Percentiles rank a stretch among this genome's conserved stretches.
These are phyloP conservation scores for Aspergillus nanangensis DNA, from an alignment of 495 filamentous ascomycete species.

Conservation along the genomic window DNA sequence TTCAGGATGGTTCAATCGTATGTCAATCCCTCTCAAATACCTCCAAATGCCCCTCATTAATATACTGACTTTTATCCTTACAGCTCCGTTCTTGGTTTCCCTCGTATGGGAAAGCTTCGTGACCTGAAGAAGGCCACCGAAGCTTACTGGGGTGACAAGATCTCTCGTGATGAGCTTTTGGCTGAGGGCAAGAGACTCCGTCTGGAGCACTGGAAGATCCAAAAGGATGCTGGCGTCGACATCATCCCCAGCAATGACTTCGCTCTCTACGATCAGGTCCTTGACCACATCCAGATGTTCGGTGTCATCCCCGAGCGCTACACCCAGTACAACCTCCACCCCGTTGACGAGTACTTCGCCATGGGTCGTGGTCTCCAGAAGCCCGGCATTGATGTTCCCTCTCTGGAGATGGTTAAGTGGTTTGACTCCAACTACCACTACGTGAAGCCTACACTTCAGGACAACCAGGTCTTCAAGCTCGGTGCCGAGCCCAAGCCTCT, in stretches of 20 bases:
- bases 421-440: slow-evolving; percentile 99
- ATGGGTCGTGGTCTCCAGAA: slow-evolving; percentile 98
- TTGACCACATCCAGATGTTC: slow-evolving; percentile 98
- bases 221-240: slow-evolving; percentile 95
- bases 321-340: slow-evolving; percentile 74
- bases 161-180: slow-evolving; percentile 81
- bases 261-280: slow-evolving; percentile 96
- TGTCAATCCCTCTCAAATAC: slow-evolving; percentile 14
- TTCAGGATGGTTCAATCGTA: slow-evolving; percentile 80
- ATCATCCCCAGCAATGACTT: slow-evolving; percentile 99
- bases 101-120: slow-evolving; percentile 94
- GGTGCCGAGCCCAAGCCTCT: slow-evolving; percentile 85
- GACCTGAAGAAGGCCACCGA: slow-evolving; percentile 99
- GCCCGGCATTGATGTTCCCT: slow-evolving; percentile 80
- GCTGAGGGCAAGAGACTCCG: slow-evolving; percentile 94
- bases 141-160: slow-evolving; percentile 93
- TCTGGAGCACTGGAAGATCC: slow-evolving; percentile 97
- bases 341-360: slow-evolving; percentile 96
- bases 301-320: slow-evolving; percentile 89
- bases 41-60: slow-evolving; percentile 14
- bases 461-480: slow-evolving; percentile 94
- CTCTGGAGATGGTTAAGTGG: slow-evolving; percentile 99
- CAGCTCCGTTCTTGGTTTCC: slow-evolving; percentile 71
- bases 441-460: slow-evolving; percentile 95
- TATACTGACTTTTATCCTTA: slow-evolving; percentile 10